Percentiles rank a stretch among this genome's conserved stretches.
Conservation (phyloP, 108 stramenopile genomes). For the Halocafeteria seosinensis region DNA sequence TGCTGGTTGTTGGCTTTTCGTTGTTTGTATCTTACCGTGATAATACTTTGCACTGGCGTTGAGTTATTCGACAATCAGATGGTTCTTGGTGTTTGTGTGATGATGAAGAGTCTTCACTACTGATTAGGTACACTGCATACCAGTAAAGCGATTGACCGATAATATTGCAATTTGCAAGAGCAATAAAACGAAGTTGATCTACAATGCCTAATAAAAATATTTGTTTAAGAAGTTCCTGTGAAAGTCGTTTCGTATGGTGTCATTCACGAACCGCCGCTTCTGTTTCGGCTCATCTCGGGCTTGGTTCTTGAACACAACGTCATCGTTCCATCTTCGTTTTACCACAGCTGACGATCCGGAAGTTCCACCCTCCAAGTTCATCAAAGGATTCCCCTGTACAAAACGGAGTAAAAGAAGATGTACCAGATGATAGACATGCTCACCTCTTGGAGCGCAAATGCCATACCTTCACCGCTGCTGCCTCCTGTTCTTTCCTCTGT, state of each 20-base stretch:
- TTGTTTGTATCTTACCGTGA: no score
- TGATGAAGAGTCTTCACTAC: no score
- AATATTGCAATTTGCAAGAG: no score
- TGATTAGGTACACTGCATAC: no score
- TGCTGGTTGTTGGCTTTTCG: no score
- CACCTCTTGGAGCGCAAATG: not conserved
- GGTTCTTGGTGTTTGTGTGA: no score
- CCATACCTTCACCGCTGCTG: not conserved
- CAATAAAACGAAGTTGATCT: no score
- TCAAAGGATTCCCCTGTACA: not conserved
- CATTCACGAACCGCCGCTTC: constrained; percentile 67
- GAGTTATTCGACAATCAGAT: no score
- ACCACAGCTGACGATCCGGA: constrained; percentile 44
- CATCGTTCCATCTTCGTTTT: constrained; percentile 82
- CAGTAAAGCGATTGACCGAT: no score
- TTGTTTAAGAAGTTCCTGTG: constrained; percentile 82
- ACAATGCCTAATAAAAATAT: constrained; percentile 62
- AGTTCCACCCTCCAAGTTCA: not conserved
- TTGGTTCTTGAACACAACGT: constrained; percentile 91
- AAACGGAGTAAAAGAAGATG: not conserved
- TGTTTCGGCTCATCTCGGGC: constrained; percentile 68
- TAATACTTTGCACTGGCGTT: no score
- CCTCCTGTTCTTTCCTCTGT: not conserved
- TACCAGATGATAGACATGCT: not conserved
- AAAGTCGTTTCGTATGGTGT: constrained; percentile 85